These are phyloP conservation scores for Capsella bursapastoris DNA, from an alignment of 345 rosid genomes.

Conservation along the genomic window DNA sequence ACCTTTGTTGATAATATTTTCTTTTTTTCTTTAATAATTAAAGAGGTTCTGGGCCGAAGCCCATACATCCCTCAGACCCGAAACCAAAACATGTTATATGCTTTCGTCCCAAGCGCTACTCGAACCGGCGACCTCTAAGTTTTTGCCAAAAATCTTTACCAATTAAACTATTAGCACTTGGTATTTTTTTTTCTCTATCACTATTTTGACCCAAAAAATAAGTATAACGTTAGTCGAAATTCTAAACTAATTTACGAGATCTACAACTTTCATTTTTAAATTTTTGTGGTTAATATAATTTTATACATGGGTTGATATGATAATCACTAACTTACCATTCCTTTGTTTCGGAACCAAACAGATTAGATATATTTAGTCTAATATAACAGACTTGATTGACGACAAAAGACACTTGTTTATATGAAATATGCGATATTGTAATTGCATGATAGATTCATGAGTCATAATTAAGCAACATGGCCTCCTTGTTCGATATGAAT, in stretches of 20 bases:
- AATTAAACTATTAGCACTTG: too few species aligned
- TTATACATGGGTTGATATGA: neutral
- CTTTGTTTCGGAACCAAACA: neutral
- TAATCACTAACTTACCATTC: conserved; percentile 3
- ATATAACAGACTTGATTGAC: neutral
- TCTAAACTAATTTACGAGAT: neutral
- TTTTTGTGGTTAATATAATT: neutral
- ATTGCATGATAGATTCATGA: conserved; percentile 31
- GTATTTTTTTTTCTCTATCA: too few species aligned
- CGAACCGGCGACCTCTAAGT: too few species aligned
- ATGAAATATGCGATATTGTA: neutral
- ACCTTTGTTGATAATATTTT: conserved; percentile 32
- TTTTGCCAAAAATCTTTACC: too few species aligned
- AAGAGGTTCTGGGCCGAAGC: too few species aligned
- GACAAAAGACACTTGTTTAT: neutral
- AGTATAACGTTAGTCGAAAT: neutral
- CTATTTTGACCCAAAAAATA: neutral
- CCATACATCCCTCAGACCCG: too few species aligned
- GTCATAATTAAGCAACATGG: conserved; percentile 28
- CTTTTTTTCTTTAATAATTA: too few species aligned
- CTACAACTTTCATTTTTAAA: neutral
- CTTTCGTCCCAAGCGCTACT: too few species aligned
- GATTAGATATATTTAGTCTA: neutral
- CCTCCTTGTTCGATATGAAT: conserved; percentile 23
- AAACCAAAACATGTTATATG: too few species aligned